Evolutionary conservation across 352 stramenopile genomes (phyloP), one percentile per base, ranked within the genome.

Genomic region (Phytophthora sp.): DNA sequence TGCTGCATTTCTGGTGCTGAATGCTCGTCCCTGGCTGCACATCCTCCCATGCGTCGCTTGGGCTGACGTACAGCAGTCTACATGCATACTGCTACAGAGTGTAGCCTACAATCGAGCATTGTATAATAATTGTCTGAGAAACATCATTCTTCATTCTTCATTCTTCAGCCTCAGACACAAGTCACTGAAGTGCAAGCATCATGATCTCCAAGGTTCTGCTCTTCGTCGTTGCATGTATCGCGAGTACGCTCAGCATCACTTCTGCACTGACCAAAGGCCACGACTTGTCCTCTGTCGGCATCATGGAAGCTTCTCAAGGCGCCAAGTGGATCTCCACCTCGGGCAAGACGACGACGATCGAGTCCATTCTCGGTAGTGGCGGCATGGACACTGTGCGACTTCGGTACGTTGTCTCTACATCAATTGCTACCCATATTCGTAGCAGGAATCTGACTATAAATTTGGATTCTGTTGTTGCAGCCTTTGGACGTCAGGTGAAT

Each of bases 321-420:
- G 69, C 69, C 4, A 66, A 65, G 0, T 80, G 72, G 72, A 69
- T 73, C 41, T 62, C 59, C 30, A 66, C 72, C 0, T 30, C 49
- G 2, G 72, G 72, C 21, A 73, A 64, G n/a, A 57, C 42, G 18
- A 71, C 68, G 4, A 67, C 68, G 0, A 72, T 80, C 64, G 72
- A 80, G 35, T 52, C 52, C 36, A 80, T 80, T 31, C 50, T 80
- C 9, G 54, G 60, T 18, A 56, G 45, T 12, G 72, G 69, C 13
- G 72, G 67, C 23, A 76, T 80, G 63, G 56, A 74, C 7, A 54
- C 57, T n/a, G 72, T 77, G 2, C 60, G 72, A 55, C 65, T 76
- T 20, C 67, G 66, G 65, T 74, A 61, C 30, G 59, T 46, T 26
- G 5, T 26, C 26, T 5, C 31, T n/a, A 39, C 12, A 0, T 9